phyloP scores from a whole-genome alignment of 2,329 filamentous ascomycete genomes.

The Penicillium sp. region DNA sequence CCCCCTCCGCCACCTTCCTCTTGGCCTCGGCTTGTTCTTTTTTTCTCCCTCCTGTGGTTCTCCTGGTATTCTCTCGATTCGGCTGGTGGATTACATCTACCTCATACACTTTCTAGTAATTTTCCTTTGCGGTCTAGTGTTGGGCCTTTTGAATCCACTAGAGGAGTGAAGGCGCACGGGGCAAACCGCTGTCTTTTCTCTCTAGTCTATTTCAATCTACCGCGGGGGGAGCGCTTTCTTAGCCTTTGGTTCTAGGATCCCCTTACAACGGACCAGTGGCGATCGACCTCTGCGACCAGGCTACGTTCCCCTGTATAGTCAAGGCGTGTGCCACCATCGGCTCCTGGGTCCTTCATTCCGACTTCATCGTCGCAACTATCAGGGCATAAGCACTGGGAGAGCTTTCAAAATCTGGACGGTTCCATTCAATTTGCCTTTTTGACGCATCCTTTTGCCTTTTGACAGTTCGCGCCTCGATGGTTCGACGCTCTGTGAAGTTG shows the following conservation, averaged over 20 bases:
- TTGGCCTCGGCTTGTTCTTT: constrained; percentile 3
- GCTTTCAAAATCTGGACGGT: not conserved
- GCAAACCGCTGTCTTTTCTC: constrained; percentile 6
- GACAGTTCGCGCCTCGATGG: not conserved
- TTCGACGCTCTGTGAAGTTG: not conserved
- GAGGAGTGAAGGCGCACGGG: constrained; percentile 3
- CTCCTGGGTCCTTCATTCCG: constrained; percentile 11
- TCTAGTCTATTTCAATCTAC: constrained; percentile 22
- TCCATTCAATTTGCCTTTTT: not conserved
- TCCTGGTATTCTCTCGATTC: not conserved
- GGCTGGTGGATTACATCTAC: not conserved
- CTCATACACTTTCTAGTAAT: not conserved
- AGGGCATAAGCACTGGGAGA: not conserved
- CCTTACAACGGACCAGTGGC: constrained; percentile 25
- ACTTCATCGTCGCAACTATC: constrained; percentile 4
- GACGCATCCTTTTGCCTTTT: not conserved
- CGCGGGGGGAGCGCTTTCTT: constrained; percentile 24
- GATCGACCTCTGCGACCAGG: constrained; percentile 19
- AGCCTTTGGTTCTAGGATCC: constrained; percentile 19
- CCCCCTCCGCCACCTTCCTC: constrained; percentile 5
- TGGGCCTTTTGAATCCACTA: constrained; percentile 1
- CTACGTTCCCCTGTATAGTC: constrained; percentile 20
- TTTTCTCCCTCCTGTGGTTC: not conserved
- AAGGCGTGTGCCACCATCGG: constrained; percentile 19
- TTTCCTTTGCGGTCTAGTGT: not conserved